phyloP scores from a whole-genome alignment of 2,329 filamentous ascomycete species.

The Ophiostoma novo-ulmi region DNA sequence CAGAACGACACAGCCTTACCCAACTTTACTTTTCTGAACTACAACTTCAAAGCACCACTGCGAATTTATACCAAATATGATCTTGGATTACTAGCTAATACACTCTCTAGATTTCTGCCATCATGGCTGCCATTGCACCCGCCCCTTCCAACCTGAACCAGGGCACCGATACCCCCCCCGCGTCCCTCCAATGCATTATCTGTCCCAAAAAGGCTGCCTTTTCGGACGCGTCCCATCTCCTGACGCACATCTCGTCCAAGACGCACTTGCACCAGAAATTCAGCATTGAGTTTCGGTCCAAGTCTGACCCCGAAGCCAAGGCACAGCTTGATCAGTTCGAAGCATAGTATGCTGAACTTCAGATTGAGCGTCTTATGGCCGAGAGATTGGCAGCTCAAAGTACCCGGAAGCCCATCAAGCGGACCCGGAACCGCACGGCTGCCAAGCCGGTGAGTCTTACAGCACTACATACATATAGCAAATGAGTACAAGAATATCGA shows the following conservation, averaged over 20 bases:
- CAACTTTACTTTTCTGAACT: background rate
- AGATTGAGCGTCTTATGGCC: conserved; percentile 67
- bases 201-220: conserved; percentile 76
- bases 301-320: conserved; percentile 61
- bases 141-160: background rate
- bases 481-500: background rate
- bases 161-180: background rate
- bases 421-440: conserved; percentile 29
- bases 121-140: conserved; percentile 37
- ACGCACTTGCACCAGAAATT: conserved; percentile 83
- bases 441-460: conserved; percentile 26
- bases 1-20: background rate
- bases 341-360: conserved; percentile 68
- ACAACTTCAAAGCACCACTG: background rate
- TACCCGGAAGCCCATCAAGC: conserved; percentile 43
- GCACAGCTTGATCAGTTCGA: conserved; percentile 64
- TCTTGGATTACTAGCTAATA: background rate
- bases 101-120: background rate
- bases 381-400: conserved; percentile 75
- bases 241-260: conserved; percentile 90
- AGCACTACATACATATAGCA: no score
- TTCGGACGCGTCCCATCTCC: conserved; percentile 83
- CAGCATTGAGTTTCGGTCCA: conserved; percentile 68
- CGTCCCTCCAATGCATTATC: conserved; percentile 74
- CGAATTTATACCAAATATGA: background rate